phyloP scores from a whole-genome alignment of 352 stramenopile genomes.

The Phytopythium vexans region DNA sequence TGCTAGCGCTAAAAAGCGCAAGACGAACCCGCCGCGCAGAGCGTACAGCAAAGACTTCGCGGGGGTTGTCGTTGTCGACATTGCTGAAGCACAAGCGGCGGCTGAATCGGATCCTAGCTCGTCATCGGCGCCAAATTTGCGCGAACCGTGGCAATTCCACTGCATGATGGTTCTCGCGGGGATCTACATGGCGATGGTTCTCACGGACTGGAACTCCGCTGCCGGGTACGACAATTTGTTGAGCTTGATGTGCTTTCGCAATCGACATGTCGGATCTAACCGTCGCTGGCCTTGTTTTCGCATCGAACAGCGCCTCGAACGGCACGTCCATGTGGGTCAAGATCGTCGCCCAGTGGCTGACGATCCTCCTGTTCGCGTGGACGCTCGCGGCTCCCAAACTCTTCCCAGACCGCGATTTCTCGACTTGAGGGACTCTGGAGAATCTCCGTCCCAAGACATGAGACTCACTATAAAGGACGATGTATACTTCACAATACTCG shows the following conservation, averaged over 20 bases:
- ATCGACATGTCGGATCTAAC: neutral
- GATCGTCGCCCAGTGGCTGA: constrained; percentile 92
- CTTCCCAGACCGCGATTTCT: constrained; percentile 94
- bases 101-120: constrained; percentile 25
- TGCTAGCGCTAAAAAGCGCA: constrained; percentile 11
- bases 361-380: constrained; percentile 93
- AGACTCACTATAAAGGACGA: neutral
- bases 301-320: constrained; percentile 29
- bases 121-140: constrained; percentile 11
- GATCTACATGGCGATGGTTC: constrained; percentile 94
- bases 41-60: constrained; percentile 11
- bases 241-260: neutral
- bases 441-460: neutral
- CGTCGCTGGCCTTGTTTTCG: neutral
- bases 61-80: constrained; percentile 52
- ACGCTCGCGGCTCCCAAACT: constrained; percentile 91
- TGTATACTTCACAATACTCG: too few species aligned
- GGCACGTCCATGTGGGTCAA: constrained; percentile 96
- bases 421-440: neutral
- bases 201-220: constrained; percentile 93
- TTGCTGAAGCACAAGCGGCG: constrained; percentile 40
- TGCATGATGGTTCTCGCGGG: constrained; percentile 88
- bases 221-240: constrained; percentile 31
- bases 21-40: neutral
- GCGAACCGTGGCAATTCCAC: constrained; percentile 93